Percentiles rank a stretch among this genome's conserved stretches.
Evolutionary conservation across 176 grass and related monocot genomes (phyloP).

Genomic region (Otatea glauca): DNA sequence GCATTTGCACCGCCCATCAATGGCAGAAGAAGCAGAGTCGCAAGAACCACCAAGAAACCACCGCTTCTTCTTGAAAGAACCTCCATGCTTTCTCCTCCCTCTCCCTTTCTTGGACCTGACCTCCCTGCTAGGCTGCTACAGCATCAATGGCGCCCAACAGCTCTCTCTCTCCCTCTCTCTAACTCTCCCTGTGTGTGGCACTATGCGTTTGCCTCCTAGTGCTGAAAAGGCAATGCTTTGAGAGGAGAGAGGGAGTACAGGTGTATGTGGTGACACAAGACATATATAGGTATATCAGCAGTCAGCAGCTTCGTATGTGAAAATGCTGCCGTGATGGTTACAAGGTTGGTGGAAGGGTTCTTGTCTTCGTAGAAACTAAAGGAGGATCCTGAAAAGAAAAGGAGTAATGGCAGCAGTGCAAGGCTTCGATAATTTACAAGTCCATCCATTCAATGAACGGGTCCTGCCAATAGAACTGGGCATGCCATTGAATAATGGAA

Average conservation of each 20-base stretch:
- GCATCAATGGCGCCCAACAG: constrained; percentile 33
- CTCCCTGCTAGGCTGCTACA: neutral
- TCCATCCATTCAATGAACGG: constrained; percentile 22
- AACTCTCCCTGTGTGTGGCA: neutral
- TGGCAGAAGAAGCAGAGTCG: constrained; percentile 24
- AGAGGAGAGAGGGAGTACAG: neutral
- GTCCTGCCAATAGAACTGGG: constrained; percentile 10
- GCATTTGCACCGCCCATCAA: constrained; percentile 22
- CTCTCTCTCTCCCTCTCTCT: neutral
- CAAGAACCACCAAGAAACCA: neutral
- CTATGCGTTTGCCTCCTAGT: neutral
- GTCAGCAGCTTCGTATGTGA: neutral
- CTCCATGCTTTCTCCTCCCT: neutral
- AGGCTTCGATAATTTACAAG: neutral
- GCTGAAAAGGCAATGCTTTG: neutral
- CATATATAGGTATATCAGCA: constrained; percentile 13
- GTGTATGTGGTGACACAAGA: neutral
- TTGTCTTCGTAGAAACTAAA: neutral
- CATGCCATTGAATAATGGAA: neutral
- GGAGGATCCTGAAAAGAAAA: constrained; percentile 10
- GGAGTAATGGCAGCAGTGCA: neutral
- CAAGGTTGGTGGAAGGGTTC: constrained; percentile 36
- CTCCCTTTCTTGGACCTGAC: neutral
- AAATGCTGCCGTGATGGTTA: constrained; percentile 33
- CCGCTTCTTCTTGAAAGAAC: neutral